Evolutionary conservation across 768 basidiomycete genomes (phyloP).

Genomic region (Sporobolomyces pararoseus): DNA sequence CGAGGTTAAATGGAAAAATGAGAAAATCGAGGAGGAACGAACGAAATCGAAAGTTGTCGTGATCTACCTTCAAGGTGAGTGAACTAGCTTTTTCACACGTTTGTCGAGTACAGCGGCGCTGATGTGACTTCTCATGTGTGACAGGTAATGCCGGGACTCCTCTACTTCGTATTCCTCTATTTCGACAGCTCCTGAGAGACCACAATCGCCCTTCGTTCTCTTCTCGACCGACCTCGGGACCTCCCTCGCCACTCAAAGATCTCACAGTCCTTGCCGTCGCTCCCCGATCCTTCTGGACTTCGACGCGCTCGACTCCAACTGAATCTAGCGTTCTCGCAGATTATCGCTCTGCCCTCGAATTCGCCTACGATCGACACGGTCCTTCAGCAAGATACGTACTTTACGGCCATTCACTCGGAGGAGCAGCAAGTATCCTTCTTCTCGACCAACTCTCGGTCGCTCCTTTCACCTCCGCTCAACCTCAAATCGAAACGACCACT

Average conservation of each 20-base stretch:
- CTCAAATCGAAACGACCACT: neutral
- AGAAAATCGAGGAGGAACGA: too few relatives aligned
- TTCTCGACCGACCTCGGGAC: neutral
- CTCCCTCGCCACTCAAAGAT: neutral
- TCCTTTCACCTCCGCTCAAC: neutral
- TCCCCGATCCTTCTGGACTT: conserved; percentile 58
- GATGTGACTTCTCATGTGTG: too few relatives aligned
- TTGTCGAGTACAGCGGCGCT: too few relatives aligned
- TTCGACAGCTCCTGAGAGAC: conserved; percentile 47
- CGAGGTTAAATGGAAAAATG: conserved; percentile 36
- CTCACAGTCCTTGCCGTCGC: conserved; percentile 52
- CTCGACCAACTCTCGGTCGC: conserved; percentile 44
- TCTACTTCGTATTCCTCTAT: conserved; percentile 54
- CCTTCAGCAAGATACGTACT: conserved; percentile 19
- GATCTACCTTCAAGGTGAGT: conserved; percentile 52
- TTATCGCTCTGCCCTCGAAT: conserved; percentile 47
- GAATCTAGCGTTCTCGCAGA: conserved; percentile 53
- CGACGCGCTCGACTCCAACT: conserved; percentile 51
- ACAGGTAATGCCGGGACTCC: conserved; percentile 59
- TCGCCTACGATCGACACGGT: neutral
- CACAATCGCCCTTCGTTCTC: neutral
- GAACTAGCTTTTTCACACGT: neutral
- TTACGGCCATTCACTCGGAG: conserved; percentile 57
- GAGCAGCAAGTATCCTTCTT: conserved; percentile 53
- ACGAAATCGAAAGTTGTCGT: conserved; percentile 42